A percentile compares a stretch with the other conserved stretches of the same genome.
Evolutionary conservation across 192 early-diverging fungal genomes (phyloP).

Genomic region (Entophlyctis luteolus): DNA sequence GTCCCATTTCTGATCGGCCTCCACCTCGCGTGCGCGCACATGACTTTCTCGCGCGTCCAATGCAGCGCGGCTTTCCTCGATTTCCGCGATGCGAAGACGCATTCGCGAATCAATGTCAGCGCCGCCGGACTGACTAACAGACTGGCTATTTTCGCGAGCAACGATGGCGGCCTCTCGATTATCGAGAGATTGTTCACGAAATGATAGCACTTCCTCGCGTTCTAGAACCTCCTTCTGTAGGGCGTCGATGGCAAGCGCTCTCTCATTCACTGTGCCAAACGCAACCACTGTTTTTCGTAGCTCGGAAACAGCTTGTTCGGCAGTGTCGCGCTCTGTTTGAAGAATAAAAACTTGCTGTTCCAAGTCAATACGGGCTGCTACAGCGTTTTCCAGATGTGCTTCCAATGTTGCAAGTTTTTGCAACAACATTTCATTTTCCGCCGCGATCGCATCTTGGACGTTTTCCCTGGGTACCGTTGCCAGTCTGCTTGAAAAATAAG

Average conservation of each 20-base stretch:
- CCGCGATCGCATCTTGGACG: neutral
- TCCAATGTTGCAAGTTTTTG: neutral
- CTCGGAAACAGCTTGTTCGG: neutral
- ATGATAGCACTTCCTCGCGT: neutral
- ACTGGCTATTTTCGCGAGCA: neutral
- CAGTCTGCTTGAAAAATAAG: too few species aligned
- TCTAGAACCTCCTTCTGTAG: neutral
- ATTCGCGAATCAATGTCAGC: neutral
- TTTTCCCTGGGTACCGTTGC: neutral
- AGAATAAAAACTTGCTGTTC: neutral
- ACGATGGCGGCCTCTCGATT: neutral
- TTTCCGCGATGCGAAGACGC: constrained; percentile 2
- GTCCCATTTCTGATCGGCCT: neutral
- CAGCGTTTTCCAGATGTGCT: neutral
- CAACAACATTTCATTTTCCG: constrained; percentile 10
- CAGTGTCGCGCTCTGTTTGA: constrained; percentile 3
- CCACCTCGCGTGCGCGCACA: neutral
- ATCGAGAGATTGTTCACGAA: neutral
- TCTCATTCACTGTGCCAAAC: neutral
- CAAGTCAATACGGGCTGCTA: neutral
- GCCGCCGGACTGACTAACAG: neutral
- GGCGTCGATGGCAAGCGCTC: neutral
- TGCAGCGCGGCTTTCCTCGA: constrained; percentile 5
- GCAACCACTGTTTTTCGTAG: neutral
- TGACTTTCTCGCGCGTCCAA: neutral